Base-by-base conservation (phyloP, 2,329 filamentous ascomycete genomes). In the Colletotrichum cereale region DNA sequence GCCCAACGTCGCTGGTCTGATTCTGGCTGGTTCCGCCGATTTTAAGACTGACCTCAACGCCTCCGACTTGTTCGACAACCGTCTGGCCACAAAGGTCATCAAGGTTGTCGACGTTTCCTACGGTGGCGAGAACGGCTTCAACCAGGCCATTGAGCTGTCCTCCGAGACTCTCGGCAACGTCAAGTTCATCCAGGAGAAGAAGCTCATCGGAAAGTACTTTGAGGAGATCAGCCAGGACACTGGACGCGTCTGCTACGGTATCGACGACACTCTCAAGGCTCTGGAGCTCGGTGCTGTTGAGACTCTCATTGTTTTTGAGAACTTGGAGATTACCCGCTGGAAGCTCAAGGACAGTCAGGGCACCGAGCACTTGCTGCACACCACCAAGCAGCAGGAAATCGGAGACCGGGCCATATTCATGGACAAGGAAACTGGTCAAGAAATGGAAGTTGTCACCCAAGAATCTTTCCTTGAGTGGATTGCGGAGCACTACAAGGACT, bases 181-280 rank as follows among this genome's bases (percentile, higher is more conserved):
- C 89, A 99, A 99, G 86, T 99, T 99, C 83, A 98, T 99, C 82
- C 96, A 99, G 85, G 96, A 99, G 89, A 99, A 99, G 92, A 99
- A 98, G 87, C 91, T 99, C 74, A 99, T 99, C 80, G 96, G 96
- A 82, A 95, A 93, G 81, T 99, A 99, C 88, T 99, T 99, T 79
- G 95, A 99, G 82, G 96, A 99, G 84, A 98, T 99, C 79, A 97
- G 94, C 82, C 95, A 97, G 84, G 96, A 99, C 80, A 97, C 93
- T 63, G 96, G 96, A 77, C 96, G 95, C 80, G 91, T 99, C 76
- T 99, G 96, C 87, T 99, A 99, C 82, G 95, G 96, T 87, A 92
- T 99, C 74, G 96, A 98, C 2, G 97, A 99, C 81, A 99, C 96
- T 21, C 88, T 99, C 79, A 98, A 98, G 87, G 96, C 96, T 62